Percentiles rank a stretch among this genome's conserved stretches.
Conservation (phyloP, 192 early-diverging fungal species). For the Coemansia sp. region DNA sequence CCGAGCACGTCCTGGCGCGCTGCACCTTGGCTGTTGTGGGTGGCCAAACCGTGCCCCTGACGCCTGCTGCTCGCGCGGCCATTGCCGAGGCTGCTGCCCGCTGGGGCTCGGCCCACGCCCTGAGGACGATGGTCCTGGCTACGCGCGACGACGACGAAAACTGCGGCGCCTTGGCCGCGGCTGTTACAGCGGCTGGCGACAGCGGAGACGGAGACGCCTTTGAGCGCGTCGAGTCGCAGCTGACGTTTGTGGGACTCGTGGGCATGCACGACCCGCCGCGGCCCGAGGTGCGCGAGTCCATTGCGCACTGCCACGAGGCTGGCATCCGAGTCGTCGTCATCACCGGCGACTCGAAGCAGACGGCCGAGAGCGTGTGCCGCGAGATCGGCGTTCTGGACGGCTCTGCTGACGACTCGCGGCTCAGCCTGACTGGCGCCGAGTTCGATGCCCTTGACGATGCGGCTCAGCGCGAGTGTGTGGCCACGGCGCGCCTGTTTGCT, state of each 20-base stretch:
- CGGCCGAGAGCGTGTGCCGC: conserved; percentile 93
- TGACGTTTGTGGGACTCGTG: conserved; percentile 93
- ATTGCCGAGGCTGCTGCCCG: conserved; percentile 66
- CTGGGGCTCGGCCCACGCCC: conserved; percentile 73
- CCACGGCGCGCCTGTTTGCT: conserved; percentile 81
- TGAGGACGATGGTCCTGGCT: conserved; percentile 92
- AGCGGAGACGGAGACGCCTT: conserved; percentile 46
- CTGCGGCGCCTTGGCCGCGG: conserved; percentile 55
- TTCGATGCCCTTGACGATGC: conserved; percentile 80
- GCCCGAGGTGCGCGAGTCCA: conserved; percentile 81
- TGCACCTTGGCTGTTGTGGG: conserved; percentile 59
- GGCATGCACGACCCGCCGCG: conserved; percentile 99
- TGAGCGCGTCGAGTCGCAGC: conserved; percentile 70
- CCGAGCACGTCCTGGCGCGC: conserved; percentile 87
- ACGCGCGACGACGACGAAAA: conserved; percentile 69
- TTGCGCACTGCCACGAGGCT: conserved; percentile 84
- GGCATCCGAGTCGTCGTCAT: conserved; percentile 98
- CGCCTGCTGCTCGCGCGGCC: conserved; percentile 57
- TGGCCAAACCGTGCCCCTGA: conserved; percentile 60
- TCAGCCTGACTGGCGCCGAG: conserved; percentile 88
- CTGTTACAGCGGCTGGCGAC: conserved; percentile 29
- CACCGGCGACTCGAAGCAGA: conserved; percentile 97
- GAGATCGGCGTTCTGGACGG: conserved; percentile 88
- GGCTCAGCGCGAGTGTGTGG: conserved; percentile 74
- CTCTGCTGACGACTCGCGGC: conserved; percentile 64